phyloP scores from a whole-genome alignment of 192 early-diverging fungal genomes.

The Umbelopsis isabellina region DNA sequence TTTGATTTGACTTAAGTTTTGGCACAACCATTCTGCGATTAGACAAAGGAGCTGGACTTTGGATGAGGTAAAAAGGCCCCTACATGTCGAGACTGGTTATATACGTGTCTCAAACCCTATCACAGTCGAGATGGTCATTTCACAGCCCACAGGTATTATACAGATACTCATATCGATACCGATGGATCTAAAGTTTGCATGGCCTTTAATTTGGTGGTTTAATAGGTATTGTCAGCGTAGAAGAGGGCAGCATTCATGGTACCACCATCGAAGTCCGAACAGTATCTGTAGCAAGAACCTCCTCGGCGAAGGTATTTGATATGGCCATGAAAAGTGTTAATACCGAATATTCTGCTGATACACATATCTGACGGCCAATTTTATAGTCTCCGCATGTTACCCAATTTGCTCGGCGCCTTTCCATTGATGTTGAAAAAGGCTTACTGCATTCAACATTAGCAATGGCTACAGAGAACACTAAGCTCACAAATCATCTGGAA shows the following conservation, averaged over 20 bases:
- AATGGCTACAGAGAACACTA: slow-evolving; percentile 4
- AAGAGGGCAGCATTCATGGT: slow-evolving; percentile 20
- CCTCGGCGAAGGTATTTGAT: slow-evolving; percentile 15
- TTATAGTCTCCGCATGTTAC: slow-evolving; percentile 12
- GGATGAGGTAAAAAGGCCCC: slow-evolving; percentile 17
- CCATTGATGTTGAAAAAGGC: background rate
- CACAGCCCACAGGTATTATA: slow-evolving; percentile 11
- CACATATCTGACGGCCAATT: background rate
- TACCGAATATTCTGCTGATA: background rate
- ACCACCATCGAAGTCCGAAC: slow-evolving; percentile 3
- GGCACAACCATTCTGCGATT: background rate
- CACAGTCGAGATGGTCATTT: slow-evolving; percentile 18
- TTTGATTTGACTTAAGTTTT: background rate
- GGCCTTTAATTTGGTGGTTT: background rate
- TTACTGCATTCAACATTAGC: slow-evolving; percentile 2
- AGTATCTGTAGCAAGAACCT: background rate
- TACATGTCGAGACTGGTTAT: slow-evolving; percentile 23
- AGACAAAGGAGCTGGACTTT: slow-evolving; percentile 22
- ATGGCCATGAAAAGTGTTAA: background rate
- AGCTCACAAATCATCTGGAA: background rate
- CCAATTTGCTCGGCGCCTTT: background rate
- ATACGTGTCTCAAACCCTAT: slow-evolving; percentile 2
- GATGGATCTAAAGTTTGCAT: background rate
- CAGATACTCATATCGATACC: too few species aligned
- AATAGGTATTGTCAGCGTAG: slow-evolving; percentile 21